Evolutionary conservation across 805 yeast genomes (phyloP), one percentile per base, ranked within the genome.

Genomic region (Wickerhamomyces pijperi): DNA sequence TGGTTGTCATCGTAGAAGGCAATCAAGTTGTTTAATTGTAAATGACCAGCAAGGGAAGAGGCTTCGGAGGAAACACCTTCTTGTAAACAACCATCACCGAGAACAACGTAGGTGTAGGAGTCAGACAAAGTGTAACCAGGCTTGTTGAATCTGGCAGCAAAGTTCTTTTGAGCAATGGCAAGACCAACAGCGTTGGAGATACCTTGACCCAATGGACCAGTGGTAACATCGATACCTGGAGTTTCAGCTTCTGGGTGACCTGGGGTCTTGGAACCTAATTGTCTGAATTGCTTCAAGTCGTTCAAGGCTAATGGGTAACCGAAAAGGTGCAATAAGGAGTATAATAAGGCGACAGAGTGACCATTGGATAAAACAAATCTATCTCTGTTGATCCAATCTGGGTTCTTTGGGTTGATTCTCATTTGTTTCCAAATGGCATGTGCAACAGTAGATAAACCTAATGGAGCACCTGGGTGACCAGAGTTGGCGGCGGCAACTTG

Each of bases 181-280:
- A 90, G 61, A 70, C 98, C 98, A 54, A 90, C 94, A 40, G 97
- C 97, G 62, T 86, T 88, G 54, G 82, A 72, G 54, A 90, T 75
- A 80, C 98, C 98, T 70, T 90, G 98, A 62, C 98, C 98, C 56
- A 90, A 76, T 42, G 98, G 97, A 64, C 98, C 98, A 46, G 97
- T 90, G 63, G 97, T 87, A 56, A 88, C 95, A 63, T 90, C 98
- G 44, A 87, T 77, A 61, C 97, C 97, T 39, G 92, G 87, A 44
- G 82, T 73, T 58, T 83, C 94, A 45, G 67, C 74, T 70, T 90
- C 98, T 41, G 98, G 98, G 69, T 90, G 98, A 52, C 98, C 98
- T 37, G 98, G 97, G 45, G 95, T 82, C 67, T 78, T 82, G 48
- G 97, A 87, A 59, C 74, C 72, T 56, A 88, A 65, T 66, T 84